Base-by-base conservation (phyloP, 1,139 yeast species). In the Kodamaea fungicola region DNA sequence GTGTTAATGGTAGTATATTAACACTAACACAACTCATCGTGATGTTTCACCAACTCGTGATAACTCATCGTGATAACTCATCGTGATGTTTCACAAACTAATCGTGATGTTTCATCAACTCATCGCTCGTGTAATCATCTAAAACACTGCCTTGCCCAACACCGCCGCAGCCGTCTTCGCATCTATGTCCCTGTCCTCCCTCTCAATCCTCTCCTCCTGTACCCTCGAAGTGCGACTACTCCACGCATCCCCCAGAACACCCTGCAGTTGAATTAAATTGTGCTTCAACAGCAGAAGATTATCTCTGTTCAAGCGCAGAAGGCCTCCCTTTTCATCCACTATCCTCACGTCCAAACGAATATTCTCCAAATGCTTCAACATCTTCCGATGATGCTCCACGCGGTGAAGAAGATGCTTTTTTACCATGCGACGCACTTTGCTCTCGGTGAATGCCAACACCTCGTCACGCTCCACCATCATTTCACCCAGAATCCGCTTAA, bases 381-480 rank as follows among this genome's bases (percentile, higher is more conserved):
- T 80, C 49, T 86, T 83, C 31, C 98, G 75, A 61, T 90, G 97
- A 46, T 83, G 86, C 43, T 88, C 96, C 33, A 92, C 89, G 52
- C 82, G 79, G 47, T 80, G 79, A 43, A 86, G 65, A 0, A 88
- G 78, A 45, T 76, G 80, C 33, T 70, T 74, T 42, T 79, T 80
- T 38, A 92, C 64, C 28, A 79, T 63, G 22, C 61, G 59, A 41
- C 71, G 72, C 30, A 88, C 54, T 51, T 76, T 80, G 2, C 53
- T 47, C 38, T 86, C 87, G 9, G 86, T 67, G 53, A 76, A 76
- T 8, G 63, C 60, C 30, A 78, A 49, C 31, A 83, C 74, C 38
- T 80, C 78, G 29, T 74, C 61, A 43, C 80, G 74, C 57, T 90
- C 97, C 32, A 78, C 71, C 32, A 86, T 59, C 89, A 92, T 84